Conservation (phyloP, 257 asterid genomes). For the Nicotiana undulata region DNA sequence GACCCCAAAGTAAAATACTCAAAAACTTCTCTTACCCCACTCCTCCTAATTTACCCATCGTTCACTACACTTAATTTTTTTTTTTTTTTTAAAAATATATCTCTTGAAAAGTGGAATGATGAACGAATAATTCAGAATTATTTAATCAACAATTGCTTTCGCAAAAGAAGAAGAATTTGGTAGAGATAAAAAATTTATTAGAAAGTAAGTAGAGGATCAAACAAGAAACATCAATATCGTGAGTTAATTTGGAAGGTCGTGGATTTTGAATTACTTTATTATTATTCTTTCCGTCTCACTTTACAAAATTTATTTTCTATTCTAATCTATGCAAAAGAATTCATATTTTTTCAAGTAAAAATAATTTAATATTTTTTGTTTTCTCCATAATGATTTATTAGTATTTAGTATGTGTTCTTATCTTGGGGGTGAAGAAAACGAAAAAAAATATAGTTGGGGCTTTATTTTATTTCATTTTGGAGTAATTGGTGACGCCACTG, state of each 20-base stretch:
- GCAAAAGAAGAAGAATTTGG: not conserved
- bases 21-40: conserved; percentile 2
- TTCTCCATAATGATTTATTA: not conserved
- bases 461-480: too few relatives aligned
- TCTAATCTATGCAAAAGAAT: too few relatives aligned
- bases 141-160: not conserved
- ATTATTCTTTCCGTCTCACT: not conserved
- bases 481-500: conserved; percentile 7
- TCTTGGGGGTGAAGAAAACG: not conserved
- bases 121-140: not conserved
- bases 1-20: not conserved
- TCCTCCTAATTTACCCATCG: not conserved
- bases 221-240: not conserved
- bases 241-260: not conserved
- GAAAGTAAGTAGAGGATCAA: not conserved
- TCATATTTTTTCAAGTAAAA: too few relatives aligned
- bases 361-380: too few relatives aligned
- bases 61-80: too few relatives aligned
- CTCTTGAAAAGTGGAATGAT: not conserved
- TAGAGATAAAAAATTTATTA: not conserved
- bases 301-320: too few relatives aligned
- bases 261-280: not conserved
- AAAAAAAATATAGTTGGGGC: too few relatives aligned
- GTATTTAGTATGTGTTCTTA: not conserved
- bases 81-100: too few relatives aligned